Evolutionary conservation across 495 filamentous ascomycete genomes (phyloP), one percentile per base, ranked within the genome.

Genomic region (Darksidea phi): DNA sequence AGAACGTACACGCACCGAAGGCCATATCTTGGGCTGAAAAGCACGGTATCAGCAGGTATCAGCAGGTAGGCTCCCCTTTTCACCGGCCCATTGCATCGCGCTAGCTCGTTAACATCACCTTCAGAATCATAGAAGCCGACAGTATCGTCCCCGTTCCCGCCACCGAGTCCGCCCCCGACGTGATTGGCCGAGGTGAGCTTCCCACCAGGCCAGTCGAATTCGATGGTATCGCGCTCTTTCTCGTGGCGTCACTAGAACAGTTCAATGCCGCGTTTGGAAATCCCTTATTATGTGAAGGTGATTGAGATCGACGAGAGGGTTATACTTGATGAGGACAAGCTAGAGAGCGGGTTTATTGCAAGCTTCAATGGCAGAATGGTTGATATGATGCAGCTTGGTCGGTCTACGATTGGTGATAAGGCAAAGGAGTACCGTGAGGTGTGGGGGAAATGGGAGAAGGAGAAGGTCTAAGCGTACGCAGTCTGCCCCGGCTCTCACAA

Each of bases 201-300:
- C 34, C 45, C 28, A 50, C 24, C 25, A 28, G 7, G 23, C 48
- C 38, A 0, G 41, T 60, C 6, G 48, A 45, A 36, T 60, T 60
- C 25, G 57, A 60, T 21, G 57, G 57, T n/a, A 60, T 60, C 23
- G 57, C 57, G 8, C 26, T 60, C 21, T 60, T 60, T 28, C 21
- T 32, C 3, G 48, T 53, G 6, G 48, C 57, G 1, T 32, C 34
- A 6, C 32, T 60, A 1, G 6, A 53, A 23, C 48, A 60, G 20
- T 54, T 43, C 25, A 46, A n/a, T 1, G 38, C 51, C 4, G 57
- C 57, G 2, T 54, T 54, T 38, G 48, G 54, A 18, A 37, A 61
- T 21, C n/a, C 49, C 49, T 21, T 54, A 61, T 23, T 61, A 47
- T 26, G 15, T 54, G 37, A 25, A 54, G n/a, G 42, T 54, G 8